phyloP scores from a whole-genome alignment of 73 alveolate genomes.

The Symbiodinium natans region DNA sequence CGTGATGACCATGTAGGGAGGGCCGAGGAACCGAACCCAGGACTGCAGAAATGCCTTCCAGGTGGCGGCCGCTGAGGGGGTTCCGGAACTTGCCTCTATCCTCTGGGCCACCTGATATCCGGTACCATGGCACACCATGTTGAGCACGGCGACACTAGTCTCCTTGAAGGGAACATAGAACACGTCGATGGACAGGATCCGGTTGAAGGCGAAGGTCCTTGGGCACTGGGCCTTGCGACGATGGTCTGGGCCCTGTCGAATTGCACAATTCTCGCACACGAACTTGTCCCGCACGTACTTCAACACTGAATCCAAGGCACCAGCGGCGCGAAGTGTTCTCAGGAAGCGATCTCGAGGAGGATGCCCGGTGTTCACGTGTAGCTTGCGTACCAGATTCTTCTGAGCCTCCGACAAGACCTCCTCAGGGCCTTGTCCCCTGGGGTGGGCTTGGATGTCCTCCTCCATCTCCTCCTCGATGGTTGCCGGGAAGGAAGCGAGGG shows the following conservation, averaged over 20 bases:
- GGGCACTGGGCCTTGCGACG: neutral
- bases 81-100: neutral
- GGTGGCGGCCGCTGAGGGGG: neutral
- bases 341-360: neutral
- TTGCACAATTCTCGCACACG: neutral
- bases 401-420: neutral
- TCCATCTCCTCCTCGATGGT: too few species aligned
- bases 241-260: neutral
- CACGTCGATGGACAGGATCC: neutral
- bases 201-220: neutral
- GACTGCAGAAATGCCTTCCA: neutral
- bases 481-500: too few species aligned
- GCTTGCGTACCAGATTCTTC: neutral
- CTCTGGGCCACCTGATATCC: neutral
- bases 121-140: slow-evolving; percentile 30
- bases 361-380: slow-evolving; percentile 38
- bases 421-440: too few species aligned
- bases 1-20: neutral
- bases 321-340: neutral
- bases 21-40: slow-evolving; percentile 9
- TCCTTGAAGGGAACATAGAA: neutral
- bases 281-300: neutral
- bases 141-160: neutral
- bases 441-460: too few species aligned
- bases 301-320: neutral